phyloP scores from a whole-genome alignment of 2,329 filamentous ascomycete species.

The Cryphonectria japonica region DNA sequence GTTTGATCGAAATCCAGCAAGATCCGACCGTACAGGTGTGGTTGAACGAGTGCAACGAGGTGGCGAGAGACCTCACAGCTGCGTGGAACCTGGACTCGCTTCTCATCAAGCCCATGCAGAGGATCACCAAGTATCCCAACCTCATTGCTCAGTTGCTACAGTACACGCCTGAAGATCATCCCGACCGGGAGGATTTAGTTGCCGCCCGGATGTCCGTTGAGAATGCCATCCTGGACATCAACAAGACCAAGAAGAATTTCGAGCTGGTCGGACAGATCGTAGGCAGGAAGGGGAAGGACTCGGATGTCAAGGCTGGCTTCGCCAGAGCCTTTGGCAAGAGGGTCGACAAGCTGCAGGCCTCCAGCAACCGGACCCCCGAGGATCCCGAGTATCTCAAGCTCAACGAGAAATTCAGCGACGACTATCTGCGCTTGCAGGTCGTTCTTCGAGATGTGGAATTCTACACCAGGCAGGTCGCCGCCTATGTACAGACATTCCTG shows the following conservation, averaged over 20 bases:
- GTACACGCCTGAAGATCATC: constrained; percentile 79
- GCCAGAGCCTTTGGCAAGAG: constrained; percentile 89
- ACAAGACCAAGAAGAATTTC: constrained; percentile 93
- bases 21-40: constrained; percentile 74
- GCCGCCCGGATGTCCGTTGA: constrained; percentile 58
- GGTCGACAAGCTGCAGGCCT: constrained; percentile 79
- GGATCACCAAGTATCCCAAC: constrained; percentile 91
- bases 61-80: constrained; percentile 87
- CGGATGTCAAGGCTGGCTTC: constrained; percentile 81
- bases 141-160: constrained; percentile 80
- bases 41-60: constrained; percentile 90
- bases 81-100: constrained; percentile 96
- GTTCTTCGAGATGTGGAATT: constrained; percentile 92
- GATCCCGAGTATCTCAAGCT: constrained; percentile 81
- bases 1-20: constrained; percentile 64
- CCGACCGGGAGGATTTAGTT: constrained; percentile 71
- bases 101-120: constrained; percentile 96
- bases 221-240: constrained; percentile 80
- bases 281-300: constrained; percentile 82
- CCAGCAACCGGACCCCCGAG: constrained; percentile 65
- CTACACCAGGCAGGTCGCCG: constrained; percentile 80
- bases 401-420: constrained; percentile 86
- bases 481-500: constrained; percentile 80
- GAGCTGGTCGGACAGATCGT: constrained; percentile 92
- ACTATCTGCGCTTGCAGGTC: constrained; percentile 90